Conservation (phyloP, 164 flowering plant genomes). For the Buxus sempervirens region DNA sequence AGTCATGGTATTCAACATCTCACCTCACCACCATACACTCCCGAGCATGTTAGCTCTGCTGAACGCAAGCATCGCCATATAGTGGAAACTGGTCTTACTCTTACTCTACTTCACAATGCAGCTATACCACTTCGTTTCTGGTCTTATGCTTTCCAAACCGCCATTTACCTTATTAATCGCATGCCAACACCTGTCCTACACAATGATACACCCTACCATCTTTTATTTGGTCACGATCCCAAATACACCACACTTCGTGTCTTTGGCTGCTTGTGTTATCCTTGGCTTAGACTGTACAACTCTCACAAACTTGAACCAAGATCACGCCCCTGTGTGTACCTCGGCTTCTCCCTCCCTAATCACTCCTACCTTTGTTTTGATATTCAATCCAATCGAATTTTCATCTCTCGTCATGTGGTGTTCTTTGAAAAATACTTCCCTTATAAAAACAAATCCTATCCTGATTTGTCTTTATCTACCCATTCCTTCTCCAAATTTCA, state of each 20-base stretch:
- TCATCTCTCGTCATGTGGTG: not conserved
- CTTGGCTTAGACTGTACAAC: not conserved
- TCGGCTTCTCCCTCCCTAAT: conserved; percentile 4
- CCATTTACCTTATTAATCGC: not conserved
- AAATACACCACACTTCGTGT: not conserved
- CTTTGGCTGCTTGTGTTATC: conserved; percentile 9
- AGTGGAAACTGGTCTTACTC: conserved; percentile 4
- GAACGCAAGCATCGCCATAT: conserved; percentile 6
- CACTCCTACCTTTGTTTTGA: conserved; percentile 5
- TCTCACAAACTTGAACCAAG: conserved; percentile 3
- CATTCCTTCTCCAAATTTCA: too few relatives aligned
- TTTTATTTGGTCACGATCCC: too few relatives aligned
- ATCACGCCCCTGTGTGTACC: conserved; percentile 1
- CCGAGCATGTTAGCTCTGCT: not conserved
- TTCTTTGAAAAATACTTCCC: conserved; percentile 1
- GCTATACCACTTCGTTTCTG: not conserved
- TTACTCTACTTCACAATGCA: not conserved
- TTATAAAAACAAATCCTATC: not conserved
- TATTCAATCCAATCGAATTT: not conserved
- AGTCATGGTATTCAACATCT: not conserved
- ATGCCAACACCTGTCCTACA: too few relatives aligned
- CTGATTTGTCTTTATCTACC: too few relatives aligned
- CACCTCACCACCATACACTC: conserved; percentile 11
- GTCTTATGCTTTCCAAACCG: conserved; percentile 4
- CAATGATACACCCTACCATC: too few relatives aligned